Evolutionary conservation across 208 protist species (phyloP).

Genomic region (Leptomonas pyrrhocoris): DNA sequence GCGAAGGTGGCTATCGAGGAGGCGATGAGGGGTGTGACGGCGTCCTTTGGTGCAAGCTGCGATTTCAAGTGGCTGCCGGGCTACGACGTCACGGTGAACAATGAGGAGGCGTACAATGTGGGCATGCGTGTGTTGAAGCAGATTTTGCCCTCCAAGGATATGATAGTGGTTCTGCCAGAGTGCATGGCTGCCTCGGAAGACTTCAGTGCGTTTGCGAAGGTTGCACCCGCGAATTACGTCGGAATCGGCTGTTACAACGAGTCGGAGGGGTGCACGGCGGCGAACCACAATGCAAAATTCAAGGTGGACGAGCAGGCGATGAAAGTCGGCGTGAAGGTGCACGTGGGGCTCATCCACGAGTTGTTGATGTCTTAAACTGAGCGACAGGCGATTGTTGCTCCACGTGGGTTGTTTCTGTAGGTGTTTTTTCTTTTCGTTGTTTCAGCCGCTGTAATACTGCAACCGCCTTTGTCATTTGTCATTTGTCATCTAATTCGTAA

Average conservation of each 20-base stretch:
- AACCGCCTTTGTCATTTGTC: no score
- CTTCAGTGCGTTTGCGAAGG: slow-evolving; percentile 46
- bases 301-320: slow-evolving; percentile 57
- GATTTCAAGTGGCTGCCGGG: slow-evolving; percentile 38
- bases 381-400: no score
- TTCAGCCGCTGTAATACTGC: neutral
- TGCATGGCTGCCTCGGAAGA: slow-evolving; percentile 49
- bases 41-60: slow-evolving; percentile 35
- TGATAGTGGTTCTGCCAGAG: slow-evolving; percentile 32
- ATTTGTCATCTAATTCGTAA: no score
- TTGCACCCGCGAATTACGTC: slow-evolving; percentile 46
- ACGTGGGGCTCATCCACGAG: slow-evolving; percentile 24
- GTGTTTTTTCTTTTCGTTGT: slow-evolving; percentile 17
- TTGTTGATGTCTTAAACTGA: slow-evolving; percentile 21
- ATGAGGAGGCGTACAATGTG: slow-evolving; percentile 38
- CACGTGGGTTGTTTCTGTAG: no score
- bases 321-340: slow-evolving; percentile 49
- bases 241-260: slow-evolving; percentile 50
- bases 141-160: slow-evolving; percentile 28
- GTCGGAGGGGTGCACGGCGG: slow-evolving; percentile 25
- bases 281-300: slow-evolving; percentile 59
- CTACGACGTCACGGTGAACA: slow-evolving; percentile 57
- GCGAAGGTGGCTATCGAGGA: slow-evolving; percentile 35
- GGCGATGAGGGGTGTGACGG: slow-evolving; percentile 37
- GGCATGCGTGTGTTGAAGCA: slow-evolving; percentile 38